Percentiles rank a stretch among this genome's conserved stretches.
These are phyloP conservation scores for Aureobasidium leucospermi DNA, from an alignment of 2,329 filamentous ascomycete genomes.

Conservation along the genomic window DNA sequence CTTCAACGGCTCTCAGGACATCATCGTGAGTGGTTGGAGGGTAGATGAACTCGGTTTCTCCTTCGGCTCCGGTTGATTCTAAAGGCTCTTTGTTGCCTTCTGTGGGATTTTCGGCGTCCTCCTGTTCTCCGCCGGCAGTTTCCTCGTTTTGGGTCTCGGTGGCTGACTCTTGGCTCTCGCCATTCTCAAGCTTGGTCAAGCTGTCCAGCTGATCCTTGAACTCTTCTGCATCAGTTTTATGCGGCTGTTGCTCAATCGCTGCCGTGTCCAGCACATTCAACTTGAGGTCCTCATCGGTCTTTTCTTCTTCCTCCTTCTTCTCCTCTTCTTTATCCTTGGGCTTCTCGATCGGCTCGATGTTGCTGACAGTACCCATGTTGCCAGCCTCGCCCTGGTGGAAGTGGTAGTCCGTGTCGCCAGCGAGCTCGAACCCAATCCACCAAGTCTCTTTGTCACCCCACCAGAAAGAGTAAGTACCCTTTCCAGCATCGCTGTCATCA, in stretches of 20 bases:
- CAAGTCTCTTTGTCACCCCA: constrained; percentile 44
- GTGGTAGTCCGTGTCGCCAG: constrained; percentile 35
- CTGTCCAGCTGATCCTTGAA: not conserved
- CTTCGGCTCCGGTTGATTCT: not conserved
- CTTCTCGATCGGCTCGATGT: constrained; percentile 5
- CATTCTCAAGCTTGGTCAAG: not conserved
- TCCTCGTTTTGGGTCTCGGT: not conserved
- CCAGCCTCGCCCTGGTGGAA: constrained; percentile 38
- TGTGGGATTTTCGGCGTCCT: no score
- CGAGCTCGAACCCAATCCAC: constrained; percentile 44
- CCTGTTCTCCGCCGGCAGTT: not conserved
- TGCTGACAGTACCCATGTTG: constrained; percentile 27
- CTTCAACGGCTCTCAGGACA: not conserved
- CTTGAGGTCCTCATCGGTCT: not conserved
- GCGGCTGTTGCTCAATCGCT: not conserved
- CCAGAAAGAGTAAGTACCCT: constrained; percentile 28
- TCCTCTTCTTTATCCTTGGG: constrained; percentile 1
- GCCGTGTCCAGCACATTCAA: not conserved
- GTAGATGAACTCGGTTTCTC: not conserved
- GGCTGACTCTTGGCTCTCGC: not conserved
- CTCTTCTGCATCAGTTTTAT: not conserved
- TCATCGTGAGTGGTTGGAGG: not conserved
- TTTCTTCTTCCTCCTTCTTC: not conserved
- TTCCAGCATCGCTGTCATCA: constrained; percentile 31
- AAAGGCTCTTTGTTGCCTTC: no score